Base-by-base conservation (phyloP, 164 flowering plant genomes). In the Taxillus chinensis region DNA sequence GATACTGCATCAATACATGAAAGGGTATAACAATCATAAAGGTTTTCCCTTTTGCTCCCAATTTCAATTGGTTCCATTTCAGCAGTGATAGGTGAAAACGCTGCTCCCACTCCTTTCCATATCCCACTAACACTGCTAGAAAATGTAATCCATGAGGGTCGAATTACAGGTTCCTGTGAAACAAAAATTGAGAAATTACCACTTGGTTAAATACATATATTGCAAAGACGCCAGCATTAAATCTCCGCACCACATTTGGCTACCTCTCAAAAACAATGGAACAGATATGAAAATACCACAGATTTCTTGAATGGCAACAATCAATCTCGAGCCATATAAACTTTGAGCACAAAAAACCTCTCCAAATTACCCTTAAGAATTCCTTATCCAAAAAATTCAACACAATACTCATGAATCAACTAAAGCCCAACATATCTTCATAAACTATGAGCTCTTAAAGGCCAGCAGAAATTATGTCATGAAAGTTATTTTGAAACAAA, bases 41-140 rank as follows among this genome's bases (percentile, higher is more conserved):
- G 75, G 64, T 83, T 61, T 63, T 87, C 91, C 67, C 75, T 72
- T 65, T 73, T 79, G 39, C 62, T 79, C 61, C 96, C 95, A 41
- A 83, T 65, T 4, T 88, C 97, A 71, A 93, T 73, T 38, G 99
- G 96, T 67, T 90, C 96, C 96, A 93, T 90, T 71, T 89, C 86
- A 59, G 92, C 99, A 64, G 88, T 90, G 53, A 87, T 77, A 9
- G 99, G 96, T 17, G 99, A 93, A 72, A 86, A 93, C 39, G 85
- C 92, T 7, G 96, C 97, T 63, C 99, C 97, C 38, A 93, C 96
- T 55, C 97, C 99, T 69, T 87, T 90, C 99, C 99, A 90, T 71
- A 87, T 83, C 62, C 99, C 99, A 83, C 97, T 86, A n/a, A 90
- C 78, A 71, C 96, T 90, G 67, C 92, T 93, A 5, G 81, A 76